phyloP scores from a whole-genome alignment of 805 yeast species.

The Candida adriatica region DNA sequence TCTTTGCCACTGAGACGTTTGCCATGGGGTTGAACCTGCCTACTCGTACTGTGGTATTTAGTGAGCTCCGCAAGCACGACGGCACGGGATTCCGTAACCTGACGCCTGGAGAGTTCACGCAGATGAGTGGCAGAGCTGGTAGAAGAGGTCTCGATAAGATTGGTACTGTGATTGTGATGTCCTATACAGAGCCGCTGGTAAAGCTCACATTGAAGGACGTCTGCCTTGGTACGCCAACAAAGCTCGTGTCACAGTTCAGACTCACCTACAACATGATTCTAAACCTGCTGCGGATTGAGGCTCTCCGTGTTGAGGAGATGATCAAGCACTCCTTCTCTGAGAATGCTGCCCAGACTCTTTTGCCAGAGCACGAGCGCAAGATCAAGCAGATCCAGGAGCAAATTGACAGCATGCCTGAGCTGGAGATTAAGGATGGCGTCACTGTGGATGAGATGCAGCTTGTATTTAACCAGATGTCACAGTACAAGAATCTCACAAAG shows the following conservation, averaged over 20 bases:
- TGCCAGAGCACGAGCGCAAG: conserved; percentile 77
- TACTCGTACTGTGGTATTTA: conserved; percentile 91
- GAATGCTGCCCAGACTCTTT: conserved; percentile 72
- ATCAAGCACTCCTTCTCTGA: conserved; percentile 93
- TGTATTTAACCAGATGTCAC: conserved; percentile 37
- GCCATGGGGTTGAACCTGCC: conserved; percentile 98
- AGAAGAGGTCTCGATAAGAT: conserved; percentile 91
- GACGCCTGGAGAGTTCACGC: conserved; percentile 95
- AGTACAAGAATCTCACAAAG: conserved; percentile 38
- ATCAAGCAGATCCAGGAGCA: conserved; percentile 47
- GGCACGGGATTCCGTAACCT: conserved; percentile 77
- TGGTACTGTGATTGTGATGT: conserved; percentile 93
- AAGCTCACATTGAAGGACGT: conserved; percentile 65
- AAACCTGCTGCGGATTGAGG: conserved; percentile 87
- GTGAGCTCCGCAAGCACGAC: conserved; percentile 82
- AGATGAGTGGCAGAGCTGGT: conserved; percentile 99
- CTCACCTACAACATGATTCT: conserved; percentile 93
- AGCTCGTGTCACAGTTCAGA: conserved; percentile 85
- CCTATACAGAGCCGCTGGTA: conserved; percentile 60
- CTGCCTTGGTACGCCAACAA: conserved; percentile 84
- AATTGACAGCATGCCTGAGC: conserved; percentile 30
- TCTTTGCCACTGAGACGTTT: conserved; percentile 96
- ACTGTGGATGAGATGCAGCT: conserved; percentile 36
- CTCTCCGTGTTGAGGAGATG: conserved; percentile 96
- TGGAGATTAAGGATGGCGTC: conserved; percentile 28